Evolutionary conservation across 768 basidiomycete species (phyloP).

Genomic region (Kondoa subrosea): DNA sequence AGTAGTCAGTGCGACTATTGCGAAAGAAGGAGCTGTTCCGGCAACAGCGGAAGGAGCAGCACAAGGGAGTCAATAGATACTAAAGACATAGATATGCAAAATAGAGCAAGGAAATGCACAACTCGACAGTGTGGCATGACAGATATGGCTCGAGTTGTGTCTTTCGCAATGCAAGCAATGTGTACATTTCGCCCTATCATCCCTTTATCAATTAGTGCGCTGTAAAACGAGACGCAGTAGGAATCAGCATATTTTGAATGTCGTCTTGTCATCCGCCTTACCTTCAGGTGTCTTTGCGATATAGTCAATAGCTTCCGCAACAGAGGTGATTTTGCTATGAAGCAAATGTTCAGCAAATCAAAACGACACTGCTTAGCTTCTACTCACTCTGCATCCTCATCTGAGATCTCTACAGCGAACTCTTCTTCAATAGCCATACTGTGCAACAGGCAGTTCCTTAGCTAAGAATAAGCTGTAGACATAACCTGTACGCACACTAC

Average conservation of each 20-base stretch:
- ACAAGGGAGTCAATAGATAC: background rate
- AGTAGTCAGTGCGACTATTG: background rate
- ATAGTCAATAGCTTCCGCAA: constrained; percentile 66
- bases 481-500: constrained; percentile 43
- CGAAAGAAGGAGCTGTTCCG: background rate
- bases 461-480: background rate
- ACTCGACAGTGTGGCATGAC: background rate
- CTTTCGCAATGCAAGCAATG: background rate
- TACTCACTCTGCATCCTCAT: constrained; percentile 76
- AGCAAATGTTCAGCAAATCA: background rate
- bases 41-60: background rate
- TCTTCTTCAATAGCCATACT: constrained; percentile 97
- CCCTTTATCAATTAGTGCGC: background rate
- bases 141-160: background rate
- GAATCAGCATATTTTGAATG: background rate
- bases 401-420: constrained; percentile 93
- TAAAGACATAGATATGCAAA: constrained; percentile 6
- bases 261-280: constrained; percentile 28
- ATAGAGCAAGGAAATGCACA: background rate
- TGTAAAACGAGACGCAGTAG: background rate
- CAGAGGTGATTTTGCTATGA: constrained; percentile 8
- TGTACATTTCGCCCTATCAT: background rate
- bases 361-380: constrained; percentile 5
- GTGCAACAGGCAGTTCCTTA: background rate
- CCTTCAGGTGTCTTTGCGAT: constrained; percentile 84